Evolutionary conservation across 2,329 filamentous ascomycete species (phyloP).

Genomic region (Neobulgaria alba): DNA sequence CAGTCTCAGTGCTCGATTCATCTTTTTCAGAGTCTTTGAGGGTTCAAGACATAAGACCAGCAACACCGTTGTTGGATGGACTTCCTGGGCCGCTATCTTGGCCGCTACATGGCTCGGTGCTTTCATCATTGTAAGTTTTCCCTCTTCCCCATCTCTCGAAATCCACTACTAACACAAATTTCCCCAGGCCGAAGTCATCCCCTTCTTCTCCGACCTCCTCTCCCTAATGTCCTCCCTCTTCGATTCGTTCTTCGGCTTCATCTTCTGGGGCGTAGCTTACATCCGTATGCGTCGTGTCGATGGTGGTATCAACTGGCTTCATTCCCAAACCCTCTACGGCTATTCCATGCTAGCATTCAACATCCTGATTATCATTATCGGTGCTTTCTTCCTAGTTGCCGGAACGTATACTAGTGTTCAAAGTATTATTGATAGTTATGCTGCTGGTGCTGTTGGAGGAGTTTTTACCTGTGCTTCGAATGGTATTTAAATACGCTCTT

Average conservation of each 20-base stretch:
- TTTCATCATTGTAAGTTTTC: constrained; percentile 41
- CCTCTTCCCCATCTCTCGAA: too few relatives aligned
- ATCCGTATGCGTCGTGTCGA: constrained; percentile 66
- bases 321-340: constrained; percentile 29
- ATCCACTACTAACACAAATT: too few relatives aligned
- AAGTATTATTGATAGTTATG: constrained; percentile 66
- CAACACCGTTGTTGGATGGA: constrained; percentile 40
- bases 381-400: constrained; percentile 70
- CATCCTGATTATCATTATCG: constrained; percentile 61
- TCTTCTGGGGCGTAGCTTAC: constrained; percentile 83
- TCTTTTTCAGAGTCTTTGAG: constrained; percentile 37
- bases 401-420: constrained; percentile 76
- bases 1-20: constrained; percentile 39
- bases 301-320: constrained; percentile 37
- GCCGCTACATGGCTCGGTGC: constrained; percentile 34
- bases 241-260: constrained; percentile 35
- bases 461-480: constrained; percentile 69
- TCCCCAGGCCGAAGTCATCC: constrained; percentile 40
- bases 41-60: constrained; percentile 36
- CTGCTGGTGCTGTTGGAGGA: constrained; percentile 52
- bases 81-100: constrained; percentile 36
- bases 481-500: too few relatives aligned
- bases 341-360: constrained; percentile 57
- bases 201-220: constrained; percentile 41
- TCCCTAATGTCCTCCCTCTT: constrained; percentile 39